A percentile compares a stretch with the other conserved stretches of the same genome.
Evolutionary conservation across 192 early-diverging fungal genomes (phyloP).

Genomic region (Coemansia sp.): DNA sequence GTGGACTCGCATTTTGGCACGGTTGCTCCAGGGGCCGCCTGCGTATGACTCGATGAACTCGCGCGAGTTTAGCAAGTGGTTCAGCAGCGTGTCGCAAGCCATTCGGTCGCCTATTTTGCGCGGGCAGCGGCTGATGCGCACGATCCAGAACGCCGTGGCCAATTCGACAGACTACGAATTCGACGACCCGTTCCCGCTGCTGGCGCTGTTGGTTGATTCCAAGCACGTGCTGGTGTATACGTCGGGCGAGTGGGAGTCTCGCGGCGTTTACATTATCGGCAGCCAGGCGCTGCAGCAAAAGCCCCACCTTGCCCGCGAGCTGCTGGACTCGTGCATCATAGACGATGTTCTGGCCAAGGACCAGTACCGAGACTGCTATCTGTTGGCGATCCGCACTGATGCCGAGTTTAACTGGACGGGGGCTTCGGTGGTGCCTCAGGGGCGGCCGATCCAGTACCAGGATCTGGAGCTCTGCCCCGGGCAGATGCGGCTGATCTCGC

Average conservation of each 20-base stretch:
- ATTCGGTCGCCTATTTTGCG: slow-evolving; percentile 45
- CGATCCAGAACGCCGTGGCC: slow-evolving; percentile 47
- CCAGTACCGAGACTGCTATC: slow-evolving; percentile 27
- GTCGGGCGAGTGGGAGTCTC: slow-evolving; percentile 61
- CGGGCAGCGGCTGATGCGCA: slow-evolving; percentile 48
- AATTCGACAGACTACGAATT: slow-evolving; percentile 77
- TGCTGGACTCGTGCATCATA: slow-evolving; percentile 57
- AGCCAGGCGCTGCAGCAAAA: slow-evolving; percentile 59
- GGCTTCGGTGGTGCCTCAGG: slow-evolving; percentile 14
- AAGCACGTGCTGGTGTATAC: slow-evolving; percentile 76
- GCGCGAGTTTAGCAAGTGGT: slow-evolving; percentile 45
- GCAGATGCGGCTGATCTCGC: slow-evolving; percentile 52
- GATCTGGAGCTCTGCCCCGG: slow-evolving; percentile 37
- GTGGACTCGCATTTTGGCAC: slow-evolving; percentile 30
- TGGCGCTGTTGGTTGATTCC: slow-evolving; percentile 63
- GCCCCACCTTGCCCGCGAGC: slow-evolving; percentile 50
- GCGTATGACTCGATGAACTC: slow-evolving; percentile 36
- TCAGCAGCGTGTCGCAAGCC: slow-evolving; percentile 44
- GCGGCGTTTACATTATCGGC: slow-evolving; percentile 74
- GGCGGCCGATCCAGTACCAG: slow-evolving; percentile 23
- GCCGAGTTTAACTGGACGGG: slow-evolving; percentile 50
- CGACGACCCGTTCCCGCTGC: slow-evolving; percentile 58
- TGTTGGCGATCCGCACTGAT: slow-evolving; percentile 46
- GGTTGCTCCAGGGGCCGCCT: slow-evolving; percentile 33
- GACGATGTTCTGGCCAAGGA: slow-evolving; percentile 22